Evolutionary conservation across 2,329 filamentous ascomycete genomes (phyloP).

Genomic region (Diaporthe ilicicola): DNA sequence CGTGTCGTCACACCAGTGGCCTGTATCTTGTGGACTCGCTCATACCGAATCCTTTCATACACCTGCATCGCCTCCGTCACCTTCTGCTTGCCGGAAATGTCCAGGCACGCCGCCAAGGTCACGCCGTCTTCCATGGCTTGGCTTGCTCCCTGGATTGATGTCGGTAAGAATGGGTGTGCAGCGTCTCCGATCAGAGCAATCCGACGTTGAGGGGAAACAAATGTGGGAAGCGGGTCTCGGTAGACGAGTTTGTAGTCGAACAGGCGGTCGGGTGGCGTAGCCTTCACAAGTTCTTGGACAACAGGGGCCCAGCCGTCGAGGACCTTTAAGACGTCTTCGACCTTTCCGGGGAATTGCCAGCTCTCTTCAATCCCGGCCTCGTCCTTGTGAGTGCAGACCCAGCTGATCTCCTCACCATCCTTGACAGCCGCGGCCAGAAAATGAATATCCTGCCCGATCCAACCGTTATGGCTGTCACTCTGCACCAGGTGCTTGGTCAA

Average conservation of each 20-base stretch:
- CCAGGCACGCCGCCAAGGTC: conserved; percentile 53
- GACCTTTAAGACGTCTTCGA: conserved; percentile 50
- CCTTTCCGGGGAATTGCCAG: conserved; percentile 52
- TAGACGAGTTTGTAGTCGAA: conserved; percentile 51
- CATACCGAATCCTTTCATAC: conserved; percentile 56
- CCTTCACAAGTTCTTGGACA: conserved; percentile 52
- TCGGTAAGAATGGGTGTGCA: conserved; percentile 59
- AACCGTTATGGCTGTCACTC: conserved; percentile 60
- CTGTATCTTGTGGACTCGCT: conserved; percentile 56
- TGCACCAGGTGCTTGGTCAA: conserved; percentile 54
- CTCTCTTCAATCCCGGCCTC: conserved; percentile 56
- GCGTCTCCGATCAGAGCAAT: conserved; percentile 58
- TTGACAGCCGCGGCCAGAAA: conserved; percentile 62
- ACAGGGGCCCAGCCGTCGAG: conserved; percentile 58
- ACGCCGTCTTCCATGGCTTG: conserved; percentile 60
- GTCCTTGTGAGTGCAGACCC: conserved; percentile 59
- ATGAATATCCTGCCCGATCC: conserved; percentile 62
- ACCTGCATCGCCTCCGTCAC: conserved; percentile 51
- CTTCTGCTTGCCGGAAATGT: conserved; percentile 42
- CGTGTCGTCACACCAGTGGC: conserved; percentile 56
- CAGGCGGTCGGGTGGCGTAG: conserved; percentile 47
- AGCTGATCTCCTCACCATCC: conserved; percentile 59
- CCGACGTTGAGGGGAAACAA: conserved; percentile 49
- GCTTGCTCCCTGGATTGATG: conserved; percentile 55
- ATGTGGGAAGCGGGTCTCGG: conserved; percentile 52